Base-by-base conservation (phyloP, 2,329 filamentous ascomycete genomes). In the Paraphoma sp. region DNA sequence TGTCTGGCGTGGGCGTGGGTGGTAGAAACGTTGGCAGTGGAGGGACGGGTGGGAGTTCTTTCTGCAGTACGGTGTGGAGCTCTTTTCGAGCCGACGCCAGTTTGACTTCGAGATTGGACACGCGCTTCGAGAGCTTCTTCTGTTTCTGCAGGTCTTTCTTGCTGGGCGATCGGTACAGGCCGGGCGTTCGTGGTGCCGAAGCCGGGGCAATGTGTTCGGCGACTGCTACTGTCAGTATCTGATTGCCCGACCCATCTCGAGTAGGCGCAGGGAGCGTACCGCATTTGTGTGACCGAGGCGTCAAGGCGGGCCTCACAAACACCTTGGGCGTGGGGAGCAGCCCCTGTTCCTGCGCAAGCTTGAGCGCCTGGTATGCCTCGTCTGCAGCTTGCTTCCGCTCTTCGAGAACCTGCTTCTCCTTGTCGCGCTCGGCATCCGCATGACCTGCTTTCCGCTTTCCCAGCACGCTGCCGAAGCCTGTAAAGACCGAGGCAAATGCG, bases 71-170 rank as follows among this genome's bases (percentile, higher is more conserved):
- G 5, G 82, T 75, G 31, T 79, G 76, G 23, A 88, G 78, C 70
- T 88, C 83, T 47, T 79, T 79, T 33, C 84, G 80, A 8, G 85
- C 85, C 36, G 80, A 78, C 14, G 83, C 77, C 30, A 88, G 79
- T 67, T 87, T 87, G 11, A 77, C 70, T 63, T 89, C 86, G 11
- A 88, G 79, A 60, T 87, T 82, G 61, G 84, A 87, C 30, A 88
- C 85, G 50, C 84, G 81, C 73, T 86, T 87, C 41, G 80, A 76
- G 31, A 88, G 74, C 59, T 85, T 86, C 55, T 82, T 78, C 63
- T 87, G 84, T 64, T 81, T 83, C 48, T 82, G 78, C 6, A 88
- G 73, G 50, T 88, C 86, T 62, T 82, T 84, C 64, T 82, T 84
- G 2, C 84, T 86, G 2, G 80, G 79, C 23, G 82, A 79, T 41